Conservation (phyloP, 352 stramenopile species). For the Globisporangium carolinianum region DNA sequence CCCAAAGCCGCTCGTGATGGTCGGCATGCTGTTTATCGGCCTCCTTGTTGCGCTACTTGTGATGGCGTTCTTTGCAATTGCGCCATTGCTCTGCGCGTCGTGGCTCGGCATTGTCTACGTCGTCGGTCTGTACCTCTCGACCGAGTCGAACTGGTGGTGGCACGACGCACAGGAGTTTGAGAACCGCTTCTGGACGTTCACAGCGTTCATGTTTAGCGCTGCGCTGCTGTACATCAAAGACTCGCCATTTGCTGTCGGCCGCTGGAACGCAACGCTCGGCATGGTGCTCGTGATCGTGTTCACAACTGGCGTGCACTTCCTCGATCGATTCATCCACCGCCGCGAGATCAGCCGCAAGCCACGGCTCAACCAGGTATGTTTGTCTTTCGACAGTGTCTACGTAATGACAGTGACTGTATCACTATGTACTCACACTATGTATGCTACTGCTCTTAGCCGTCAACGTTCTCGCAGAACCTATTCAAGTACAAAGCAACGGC, state of each 20-base stretch:
- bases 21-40: constrained; percentile 59
- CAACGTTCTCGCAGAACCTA: constrained; percentile 61
- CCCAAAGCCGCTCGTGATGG: constrained; percentile 59
- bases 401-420: no score
- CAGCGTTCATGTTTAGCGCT: constrained; percentile 88
- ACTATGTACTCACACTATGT: background rate
- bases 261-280: constrained; percentile 64
- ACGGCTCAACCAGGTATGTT: constrained; percentile 32
- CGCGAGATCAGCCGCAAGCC: constrained; percentile 63
- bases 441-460: constrained; percentile 17
- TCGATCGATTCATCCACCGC: constrained; percentile 76
- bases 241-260: constrained; percentile 82
- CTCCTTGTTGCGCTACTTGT: constrained; percentile 57
- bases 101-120: constrained; percentile 81
- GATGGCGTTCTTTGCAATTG: constrained; percentile 80
- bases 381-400: background rate
- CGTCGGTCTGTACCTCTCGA: constrained; percentile 74
- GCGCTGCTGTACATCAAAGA: constrained; percentile 93
- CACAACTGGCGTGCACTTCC: constrained; percentile 72
- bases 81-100: constrained; percentile 69
- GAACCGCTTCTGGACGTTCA: constrained; percentile 96
- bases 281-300: constrained; percentile 76
- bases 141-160: constrained; percentile 80
- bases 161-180: constrained; percentile 93
- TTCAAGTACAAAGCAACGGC: constrained; percentile 80